Base-by-base conservation (phyloP, 306 rosid species). In the Crataegus laevigata region DNA sequence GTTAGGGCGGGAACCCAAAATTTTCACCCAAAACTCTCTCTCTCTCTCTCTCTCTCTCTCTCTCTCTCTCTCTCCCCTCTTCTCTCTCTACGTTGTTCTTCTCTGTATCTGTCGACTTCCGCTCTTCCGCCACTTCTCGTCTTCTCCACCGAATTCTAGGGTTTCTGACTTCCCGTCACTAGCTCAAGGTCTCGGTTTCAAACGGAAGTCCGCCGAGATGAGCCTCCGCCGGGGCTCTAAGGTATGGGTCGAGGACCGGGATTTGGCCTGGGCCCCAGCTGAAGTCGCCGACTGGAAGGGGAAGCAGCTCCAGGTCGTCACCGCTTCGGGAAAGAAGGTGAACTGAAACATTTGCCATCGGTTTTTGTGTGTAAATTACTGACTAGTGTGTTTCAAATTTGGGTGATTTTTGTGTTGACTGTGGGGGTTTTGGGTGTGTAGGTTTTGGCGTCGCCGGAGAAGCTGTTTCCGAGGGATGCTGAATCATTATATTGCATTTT, bases 1-100 rank as follows among this genome's bases (percentile, higher is more conserved):
- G 82, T 77, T 82, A 77, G 89, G 83, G 99, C 99, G 99, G 97
- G 97, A 94, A 90, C 86, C 82, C 82, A 77, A 84, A 85, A 65
- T 66, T 40, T 83, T 85, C 86, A 61, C 80, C 81, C 42, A 77
- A 82, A 63, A 85, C 80, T 68, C 81, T 69, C 38, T 42, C 59
- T 75, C 68, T 32, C 75, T 68, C 81, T 42, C 47, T 75, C 21
- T 57, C 68, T 17, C 58, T 4, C 58, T 19, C 26, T 66, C 36
- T 36, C 59, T 75, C 80, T 68, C 81, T 69, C 38, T 42, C 54
- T 75, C n/a, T 50, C 69, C 1, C 8, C 8, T 34, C 57, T 34
- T 17, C 58, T 4, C 58, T 19, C 26, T 66, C 36, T 36, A 4
- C 72, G 60, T 73, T 76, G 69, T 75, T 69, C 63, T 21, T 32